A percentile compares a stretch with the other conserved stretches of the same genome.
phyloP scores from a whole-genome alignment of 2,329 filamentous ascomycete genomes.

The Zymoseptoria passerinii region DNA sequence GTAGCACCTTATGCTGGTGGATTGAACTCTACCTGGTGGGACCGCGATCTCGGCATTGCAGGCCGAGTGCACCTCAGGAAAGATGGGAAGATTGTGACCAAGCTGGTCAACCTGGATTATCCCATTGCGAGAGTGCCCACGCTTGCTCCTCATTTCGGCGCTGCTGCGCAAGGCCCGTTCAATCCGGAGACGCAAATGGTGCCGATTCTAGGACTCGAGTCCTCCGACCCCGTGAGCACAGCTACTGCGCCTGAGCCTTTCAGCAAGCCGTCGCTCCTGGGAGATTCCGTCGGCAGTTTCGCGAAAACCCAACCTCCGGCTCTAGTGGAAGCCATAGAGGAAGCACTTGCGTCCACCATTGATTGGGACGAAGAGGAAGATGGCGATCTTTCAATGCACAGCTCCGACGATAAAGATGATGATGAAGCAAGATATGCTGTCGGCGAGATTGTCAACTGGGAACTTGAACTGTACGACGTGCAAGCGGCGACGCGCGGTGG shows the following conservation, averaged over 20 bases:
- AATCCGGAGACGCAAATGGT: slow-evolving; percentile 92
- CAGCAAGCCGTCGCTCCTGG: slow-evolving; percentile 34
- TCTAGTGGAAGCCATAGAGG: slow-evolving; percentile 74
- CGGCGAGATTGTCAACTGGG: slow-evolving; percentile 82
- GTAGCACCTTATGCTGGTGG: slow-evolving; percentile 89
- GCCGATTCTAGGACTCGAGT: slow-evolving; percentile 81
- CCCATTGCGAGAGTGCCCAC: slow-evolving; percentile 89
- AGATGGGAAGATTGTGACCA: slow-evolving; percentile 66
- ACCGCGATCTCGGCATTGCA: slow-evolving; percentile 83
- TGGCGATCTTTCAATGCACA: neutral
- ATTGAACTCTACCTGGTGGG: slow-evolving; percentile 91
- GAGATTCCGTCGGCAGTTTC: slow-evolving; percentile 53
- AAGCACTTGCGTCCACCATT: slow-evolving; percentile 56
- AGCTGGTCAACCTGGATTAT: slow-evolving; percentile 87
- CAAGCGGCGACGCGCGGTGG: slow-evolving; percentile 79
- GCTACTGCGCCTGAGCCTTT: slow-evolving; percentile 21
- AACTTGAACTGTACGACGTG: slow-evolving; percentile 86
- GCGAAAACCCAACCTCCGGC: slow-evolving; percentile 73
- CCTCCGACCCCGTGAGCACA: slow-evolving; percentile 28
- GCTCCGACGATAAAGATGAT: neutral
- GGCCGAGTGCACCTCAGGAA: slow-evolving; percentile 81
- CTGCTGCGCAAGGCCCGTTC: slow-evolving; percentile 55
- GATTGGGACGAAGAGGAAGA: slow-evolving; percentile 26
- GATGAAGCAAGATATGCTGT: neutral
- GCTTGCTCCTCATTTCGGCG: slow-evolving; percentile 86